Evolutionary conservation across 495 filamentous ascomycete genomes (phyloP), one percentile per base, ranked within the genome.

Genomic region (Umbilicaria muhlenbergii): DNA sequence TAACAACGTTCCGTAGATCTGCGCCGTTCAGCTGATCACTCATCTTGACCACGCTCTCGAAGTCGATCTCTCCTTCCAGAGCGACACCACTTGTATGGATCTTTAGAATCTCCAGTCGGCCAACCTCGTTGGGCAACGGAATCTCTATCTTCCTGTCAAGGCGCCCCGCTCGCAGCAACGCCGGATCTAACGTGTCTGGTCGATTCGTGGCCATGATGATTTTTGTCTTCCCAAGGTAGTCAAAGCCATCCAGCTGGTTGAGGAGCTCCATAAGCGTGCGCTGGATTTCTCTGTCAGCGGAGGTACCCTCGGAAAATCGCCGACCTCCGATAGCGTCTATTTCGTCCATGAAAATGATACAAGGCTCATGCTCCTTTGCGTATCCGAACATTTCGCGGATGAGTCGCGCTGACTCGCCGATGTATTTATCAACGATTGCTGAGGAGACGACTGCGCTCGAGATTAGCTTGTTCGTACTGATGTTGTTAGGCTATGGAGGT

Each of bases 311-410:
- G n/a, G 83, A 92, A 57, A 99, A 99, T 51, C 92, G 75, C 54
- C 92, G 77, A 43, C 92, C 92, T 58, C 92, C 92, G 57, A 99
- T 99, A 53, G 92, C 92, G 57, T 99, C 92, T 60, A 99, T 99
- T 61, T 99, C 92, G 69, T 99, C 92, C 92, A 99, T 99, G 76
- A 99, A 99, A 64, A 99, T 99, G 58, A 99, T 96, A 62, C 92
- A 99, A 36, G 92, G 92, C 59, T 99, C 92, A 61, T 99, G 92
- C 62, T 99, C 92, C 63, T 95, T 95, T 46, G 92, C 92, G 58
- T 99, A 99, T 39, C 92, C 92, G 55, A 99, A 99, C 92, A 99
- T 96, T 61, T 99, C 92, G 64, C 92, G 79, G 54, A 99, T 99
- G 51, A 99, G 69, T 39, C 92, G 80, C 32, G 92, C 92, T 10